Evolutionary conservation across 768 basidiomycete genomes (phyloP), one percentile per base, ranked within the genome.

Genomic region (Mycena albidolilacea): DNA sequence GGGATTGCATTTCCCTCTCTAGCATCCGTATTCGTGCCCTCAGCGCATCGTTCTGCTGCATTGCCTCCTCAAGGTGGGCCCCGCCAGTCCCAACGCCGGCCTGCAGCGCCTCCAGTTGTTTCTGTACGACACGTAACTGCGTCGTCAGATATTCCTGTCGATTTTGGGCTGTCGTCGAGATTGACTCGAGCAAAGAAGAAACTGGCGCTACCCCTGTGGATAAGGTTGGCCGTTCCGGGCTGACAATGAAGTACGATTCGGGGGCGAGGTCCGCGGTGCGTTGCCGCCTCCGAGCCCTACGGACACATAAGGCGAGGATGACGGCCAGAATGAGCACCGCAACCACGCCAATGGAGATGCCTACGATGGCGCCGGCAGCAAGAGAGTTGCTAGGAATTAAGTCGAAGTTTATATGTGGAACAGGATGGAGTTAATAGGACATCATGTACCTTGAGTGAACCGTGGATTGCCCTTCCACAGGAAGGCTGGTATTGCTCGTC

Each of bases 41-140:
- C 12, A 71, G 64, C 17, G 64, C 58, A 21, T 66, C 70, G 14
- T 71, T 71, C 64, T 71, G 64, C 57, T 59, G 21, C 62, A 58
- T 70, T 30, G 62, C 62, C 43, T 70, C 12, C 58, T 64, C 70
- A 9, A 71, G 15, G 12, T 61, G 30, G 7, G 38, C 21, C 10
- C 57, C 19, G 7, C 48, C 63, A 12, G 35, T 23, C 2, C 58
- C 64, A 7, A 12, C 37, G 9, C 7, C 7, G 7, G 19, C 44
- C 30, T 61, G 70, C 8, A 59, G 3, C 1, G 70, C 44, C 48
- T 65, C 70, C 0, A 71, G 41, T n/a, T 60, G 21, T 19, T 66
- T 71, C 57, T 61, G 57, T 1, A 71, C 44, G 3, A 21, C 46
- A 5, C 23, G 44, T 10, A 71, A 23, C 38, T 64, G 70, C 14